Percentiles rank a stretch among this genome's conserved stretches.
phyloP scores from a whole-genome alignment of 257 asterid species.

The Petrea volubilis region DNA sequence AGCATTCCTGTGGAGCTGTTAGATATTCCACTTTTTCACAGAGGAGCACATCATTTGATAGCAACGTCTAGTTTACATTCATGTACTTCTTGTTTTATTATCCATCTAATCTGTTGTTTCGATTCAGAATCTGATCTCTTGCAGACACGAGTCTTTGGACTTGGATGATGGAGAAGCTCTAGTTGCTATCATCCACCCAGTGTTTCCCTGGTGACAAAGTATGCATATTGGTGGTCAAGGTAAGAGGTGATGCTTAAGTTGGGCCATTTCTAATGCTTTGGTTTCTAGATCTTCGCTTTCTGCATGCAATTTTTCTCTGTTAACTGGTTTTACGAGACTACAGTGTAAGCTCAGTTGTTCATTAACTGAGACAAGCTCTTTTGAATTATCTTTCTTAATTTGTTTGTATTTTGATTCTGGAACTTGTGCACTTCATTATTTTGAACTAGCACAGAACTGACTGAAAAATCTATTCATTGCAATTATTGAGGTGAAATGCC shows the following conservation, averaged over 20 bases:
- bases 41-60: conserved; percentile 3
- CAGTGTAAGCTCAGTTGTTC: neutral
- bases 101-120: neutral
- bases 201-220: conserved; percentile 25
- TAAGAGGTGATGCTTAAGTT: conserved; percentile 20
- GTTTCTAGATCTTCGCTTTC: neutral
- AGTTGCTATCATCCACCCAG: conserved; percentile 8
- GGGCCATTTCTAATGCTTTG: neutral
- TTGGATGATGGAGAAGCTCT: conserved; percentile 29
- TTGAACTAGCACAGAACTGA: neutral
- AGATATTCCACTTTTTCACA: neutral
- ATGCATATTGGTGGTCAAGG: conserved; percentile 17
- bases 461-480: neutral
- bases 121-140: conserved; percentile 17
- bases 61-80: conserved; percentile 9
- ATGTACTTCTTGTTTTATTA: conserved; percentile 8
- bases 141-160: conserved; percentile 22
- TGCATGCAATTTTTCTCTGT: neutral
- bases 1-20: conserved; percentile 19
- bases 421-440: neutral
- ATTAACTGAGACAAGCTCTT: conserved; percentile 6
- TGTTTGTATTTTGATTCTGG: neutral
- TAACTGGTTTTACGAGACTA: neutral
- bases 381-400: conserved; percentile 3
- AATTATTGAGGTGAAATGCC: neutral